A percentile compares a stretch with the other conserved stretches of the same genome.
Evolutionary conservation across 2,329 filamentous ascomycete genomes (phyloP).

Genomic region (Paraphaeosphaeria sporulosa): DNA sequence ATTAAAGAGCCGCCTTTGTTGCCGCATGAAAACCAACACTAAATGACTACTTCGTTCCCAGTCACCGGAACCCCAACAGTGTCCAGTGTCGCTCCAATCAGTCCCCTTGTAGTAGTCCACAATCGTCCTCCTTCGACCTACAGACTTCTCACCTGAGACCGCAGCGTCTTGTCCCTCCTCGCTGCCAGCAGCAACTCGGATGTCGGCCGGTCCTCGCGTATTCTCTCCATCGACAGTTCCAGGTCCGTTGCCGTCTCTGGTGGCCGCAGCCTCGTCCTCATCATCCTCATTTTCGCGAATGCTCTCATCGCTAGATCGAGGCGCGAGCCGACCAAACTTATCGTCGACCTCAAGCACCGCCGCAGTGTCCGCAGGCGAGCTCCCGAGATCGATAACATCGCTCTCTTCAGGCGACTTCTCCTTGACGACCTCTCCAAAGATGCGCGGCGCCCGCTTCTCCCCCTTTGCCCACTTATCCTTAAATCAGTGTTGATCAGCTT

Average conservation of each 20-base stretch:
- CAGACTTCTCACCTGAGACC: background rate
- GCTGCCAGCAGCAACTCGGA: background rate
- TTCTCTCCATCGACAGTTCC: too few species aligned
- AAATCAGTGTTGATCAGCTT: too few species aligned
- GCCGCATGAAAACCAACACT: too few species aligned
- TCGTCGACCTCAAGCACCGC: background rate
- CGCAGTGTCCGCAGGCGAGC: too few species aligned
- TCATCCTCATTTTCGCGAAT: background rate
- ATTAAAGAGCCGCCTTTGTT: too few species aligned
- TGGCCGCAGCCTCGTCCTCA: background rate
- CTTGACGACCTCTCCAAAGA: background rate
- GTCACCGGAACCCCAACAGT: background rate
- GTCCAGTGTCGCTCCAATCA: background rate
- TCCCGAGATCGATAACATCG: background rate
- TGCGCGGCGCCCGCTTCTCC: too few species aligned
- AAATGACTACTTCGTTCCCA: background rate
- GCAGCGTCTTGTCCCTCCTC: background rate
- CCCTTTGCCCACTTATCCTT: too few species aligned
- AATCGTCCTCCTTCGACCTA: background rate
- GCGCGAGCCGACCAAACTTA: background rate
- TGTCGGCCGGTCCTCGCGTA: too few species aligned
- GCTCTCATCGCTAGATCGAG: background rate
- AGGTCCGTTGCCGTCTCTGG: too few species aligned
- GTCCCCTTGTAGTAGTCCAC: background rate
- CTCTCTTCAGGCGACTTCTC: too few species aligned